Evolutionary conservation across 1,284 basidiomycete species (phyloP).

Genomic region (Moesziomyces sp.): DNA sequence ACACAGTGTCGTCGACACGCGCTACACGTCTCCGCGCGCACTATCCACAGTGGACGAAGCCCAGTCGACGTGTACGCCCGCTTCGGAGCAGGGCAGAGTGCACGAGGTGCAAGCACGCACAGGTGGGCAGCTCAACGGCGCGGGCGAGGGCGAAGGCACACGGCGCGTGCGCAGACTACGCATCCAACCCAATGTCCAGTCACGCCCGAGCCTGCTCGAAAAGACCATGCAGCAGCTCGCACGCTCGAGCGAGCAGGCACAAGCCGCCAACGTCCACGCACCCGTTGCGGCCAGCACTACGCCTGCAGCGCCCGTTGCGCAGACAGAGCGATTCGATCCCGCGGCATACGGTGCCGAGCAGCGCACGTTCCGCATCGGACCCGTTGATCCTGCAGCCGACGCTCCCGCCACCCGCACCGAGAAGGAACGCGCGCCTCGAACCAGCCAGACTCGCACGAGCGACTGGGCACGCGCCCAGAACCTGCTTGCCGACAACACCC

Average conservation of each 20-base stretch:
- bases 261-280: conserved; percentile 6
- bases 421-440: not conserved
- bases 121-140: not conserved
- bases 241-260: conserved; percentile 10
- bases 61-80: too few relatives aligned
- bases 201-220: conserved; percentile 28
- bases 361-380: conserved; percentile 23
- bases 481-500: not conserved
- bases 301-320: not conserved
- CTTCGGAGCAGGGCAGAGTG: too few relatives aligned
- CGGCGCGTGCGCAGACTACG: conserved; percentile 24
- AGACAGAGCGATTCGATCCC: conserved; percentile 15
- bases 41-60: too few relatives aligned
- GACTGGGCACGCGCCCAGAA: conserved; percentile 36
- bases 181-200: conserved; percentile 35
- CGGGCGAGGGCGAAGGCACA: not conserved
- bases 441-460: conserved; percentile 32
- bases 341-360: conserved; percentile 19
- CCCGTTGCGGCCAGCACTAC: too few relatives aligned
- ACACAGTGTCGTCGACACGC: not conserved
- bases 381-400: too few relatives aligned
- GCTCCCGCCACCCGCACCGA: not conserved
- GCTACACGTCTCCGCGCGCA: too few relatives aligned
- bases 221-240: conserved; percentile 25
- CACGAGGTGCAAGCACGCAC: too few relatives aligned